Conservation (phyloP, 495 filamentous ascomycete genomes). For the Pseudevernia furfuracea region DNA sequence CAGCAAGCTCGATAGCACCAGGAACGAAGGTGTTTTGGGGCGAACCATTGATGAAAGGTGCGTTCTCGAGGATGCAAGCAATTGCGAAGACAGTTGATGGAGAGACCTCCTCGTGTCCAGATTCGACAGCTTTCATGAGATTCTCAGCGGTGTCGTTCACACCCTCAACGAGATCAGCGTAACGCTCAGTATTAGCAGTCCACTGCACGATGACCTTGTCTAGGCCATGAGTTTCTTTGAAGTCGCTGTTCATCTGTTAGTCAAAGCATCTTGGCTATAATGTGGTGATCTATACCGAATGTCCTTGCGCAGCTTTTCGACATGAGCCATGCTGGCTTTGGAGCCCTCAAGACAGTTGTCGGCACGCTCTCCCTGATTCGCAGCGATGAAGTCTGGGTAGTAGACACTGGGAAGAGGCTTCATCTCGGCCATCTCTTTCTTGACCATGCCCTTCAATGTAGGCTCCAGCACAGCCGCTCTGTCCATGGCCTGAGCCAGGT, state of each 20-base stretch:
- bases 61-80: slow-evolving; percentile 79
- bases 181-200: slow-evolving; percentile 99
- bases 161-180: slow-evolving; percentile 75
- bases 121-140: slow-evolving; percentile 75
- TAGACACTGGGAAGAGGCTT: slow-evolving; percentile 90
- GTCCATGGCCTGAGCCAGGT: slow-evolving; percentile 90
- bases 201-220: slow-evolving; percentile 98
- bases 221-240: slow-evolving; percentile 76
- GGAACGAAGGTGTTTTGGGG: slow-evolving; percentile 99
- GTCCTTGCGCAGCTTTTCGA: slow-evolving; percentile 89
- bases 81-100: slow-evolving; percentile 96
- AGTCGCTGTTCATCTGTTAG: slow-evolving; percentile 51
- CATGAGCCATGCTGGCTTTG: slow-evolving; percentile 78
- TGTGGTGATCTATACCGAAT: slow-evolving; percentile 59
- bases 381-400: slow-evolving; percentile 98
- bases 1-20: slow-evolving; percentile 82
- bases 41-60: slow-evolving; percentile 98
- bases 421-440: slow-evolving; percentile 87
- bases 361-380: slow-evolving; percentile 95
- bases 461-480: slow-evolving; percentile 91
- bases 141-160: slow-evolving; percentile 97
- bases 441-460: slow-evolving; percentile 75
- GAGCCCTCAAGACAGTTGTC: slow-evolving; percentile 80
- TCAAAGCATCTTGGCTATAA: not conserved
- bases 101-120: slow-evolving; percentile 78